Conservation (phyloP, 2,329 filamentous ascomycete species). For the Phaeophleospora eucalypticola region DNA sequence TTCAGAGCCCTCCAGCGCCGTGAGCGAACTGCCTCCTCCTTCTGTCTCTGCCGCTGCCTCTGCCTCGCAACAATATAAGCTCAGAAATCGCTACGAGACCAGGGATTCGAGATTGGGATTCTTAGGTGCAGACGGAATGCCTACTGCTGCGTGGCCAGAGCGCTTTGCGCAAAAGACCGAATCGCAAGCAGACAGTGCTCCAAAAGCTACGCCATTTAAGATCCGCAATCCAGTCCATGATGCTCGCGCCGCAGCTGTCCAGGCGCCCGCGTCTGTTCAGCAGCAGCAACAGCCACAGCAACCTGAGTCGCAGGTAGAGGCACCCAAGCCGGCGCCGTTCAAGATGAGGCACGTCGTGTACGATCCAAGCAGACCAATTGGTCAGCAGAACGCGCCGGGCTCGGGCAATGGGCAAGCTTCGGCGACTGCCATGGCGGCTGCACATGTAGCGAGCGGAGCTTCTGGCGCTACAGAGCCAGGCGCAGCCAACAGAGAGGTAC, state of each 20-base stretch:
- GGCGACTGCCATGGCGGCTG: constrained; percentile 2
- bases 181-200: constrained; percentile 3
- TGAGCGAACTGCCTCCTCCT: neutral
- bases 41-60: constrained; percentile 4
- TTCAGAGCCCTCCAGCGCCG: constrained; percentile 3
- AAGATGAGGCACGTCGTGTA: constrained; percentile 26
- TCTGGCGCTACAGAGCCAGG: neutral
- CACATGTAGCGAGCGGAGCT: neutral
- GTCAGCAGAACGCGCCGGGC: constrained; percentile 5
- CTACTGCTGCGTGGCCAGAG: constrained; percentile 22
- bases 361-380: constrained; percentile 21
- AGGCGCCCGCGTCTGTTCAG: constrained; percentile 2
- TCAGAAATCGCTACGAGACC: constrained; percentile 15
- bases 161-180: constrained; percentile 3
- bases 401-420: neutral
- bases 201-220: constrained; percentile 23
- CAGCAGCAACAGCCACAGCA: constrained; percentile 5
- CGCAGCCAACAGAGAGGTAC: constrained; percentile 6
- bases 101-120: constrained; percentile 24
- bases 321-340: constrained; percentile 21
- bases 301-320: constrained; percentile 9
- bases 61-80: constrained; percentile 4
- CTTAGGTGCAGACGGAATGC: constrained; percentile 31
- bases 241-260: constrained; percentile 12
- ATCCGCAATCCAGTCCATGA: constrained; percentile 28